phyloP scores from a whole-genome alignment of 345 rosid genomes.

The Murraya koenigii region DNA sequence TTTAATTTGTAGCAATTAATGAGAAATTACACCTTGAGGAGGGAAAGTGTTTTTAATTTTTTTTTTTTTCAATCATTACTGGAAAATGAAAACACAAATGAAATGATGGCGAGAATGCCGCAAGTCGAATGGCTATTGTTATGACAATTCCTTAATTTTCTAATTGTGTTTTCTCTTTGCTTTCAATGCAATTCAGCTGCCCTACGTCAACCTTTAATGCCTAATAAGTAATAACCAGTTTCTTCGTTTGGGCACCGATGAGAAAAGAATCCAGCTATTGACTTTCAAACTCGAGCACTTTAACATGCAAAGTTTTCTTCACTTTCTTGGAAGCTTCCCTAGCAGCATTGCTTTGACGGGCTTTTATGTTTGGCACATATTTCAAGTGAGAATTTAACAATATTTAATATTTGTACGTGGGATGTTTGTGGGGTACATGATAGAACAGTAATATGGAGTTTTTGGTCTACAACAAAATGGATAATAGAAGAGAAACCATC shows the following conservation, averaged over 20 bases:
- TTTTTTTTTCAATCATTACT: too few relatives aligned
- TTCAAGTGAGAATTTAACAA: background rate
- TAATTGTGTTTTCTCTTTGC: background rate
- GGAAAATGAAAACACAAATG: background rate
- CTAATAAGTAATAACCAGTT: background rate
- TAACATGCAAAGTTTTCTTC: background rate
- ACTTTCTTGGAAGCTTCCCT: background rate
- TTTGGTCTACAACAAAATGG: conserved; percentile 7
- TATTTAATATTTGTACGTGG: background rate
- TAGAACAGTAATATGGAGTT: background rate
- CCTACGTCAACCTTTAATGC: background rate
- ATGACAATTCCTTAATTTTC: background rate
- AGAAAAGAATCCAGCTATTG: background rate
- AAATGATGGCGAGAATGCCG: background rate
- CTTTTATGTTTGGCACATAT: background rate
- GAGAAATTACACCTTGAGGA: too few relatives aligned
- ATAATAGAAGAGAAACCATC: background rate
- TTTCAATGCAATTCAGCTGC: background rate
- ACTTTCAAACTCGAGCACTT: background rate
- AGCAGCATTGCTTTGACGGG: background rate
- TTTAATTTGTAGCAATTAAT: too few relatives aligned
- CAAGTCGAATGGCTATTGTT: conserved; percentile 1
- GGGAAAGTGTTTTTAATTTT: too few relatives aligned
- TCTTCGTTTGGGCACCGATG: background rate
- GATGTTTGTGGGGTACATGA: conserved; percentile 8